Evolutionary conservation across 768 basidiomycete genomes (phyloP), one percentile per base, ranked within the genome.

Genomic region (Amanita muscaria): DNA sequence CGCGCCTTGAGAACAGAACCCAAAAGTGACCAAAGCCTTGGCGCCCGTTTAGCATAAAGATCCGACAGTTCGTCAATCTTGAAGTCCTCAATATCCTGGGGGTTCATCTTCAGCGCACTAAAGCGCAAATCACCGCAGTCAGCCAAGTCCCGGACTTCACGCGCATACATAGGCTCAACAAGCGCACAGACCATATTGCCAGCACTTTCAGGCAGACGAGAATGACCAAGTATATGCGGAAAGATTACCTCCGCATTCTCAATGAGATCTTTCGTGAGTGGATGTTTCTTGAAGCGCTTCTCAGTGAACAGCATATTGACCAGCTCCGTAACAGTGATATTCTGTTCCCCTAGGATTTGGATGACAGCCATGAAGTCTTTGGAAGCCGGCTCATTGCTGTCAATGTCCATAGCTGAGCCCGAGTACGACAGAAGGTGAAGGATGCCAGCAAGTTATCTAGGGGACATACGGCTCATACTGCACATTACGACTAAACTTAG

Each of bases 261-360:
- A 22, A 38, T 7, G 3, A 38, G 12, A 14, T 38, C 12, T 3
- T 38, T 38, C 11, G 22, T 38, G 4, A 38, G 12, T 23, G 37
- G 19, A 14, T 38, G 37, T 2, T 5, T 23, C 37, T 38, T 38
- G 37, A 4, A 38, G 10, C 18, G 3, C 22, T 38, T 38, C 12
- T 38, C 37, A 14, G 22, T 23, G n/a, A 38, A 14, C 16, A 77
- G 51, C 5, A 51, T 40, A 2, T 66, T 63, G 19, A n/a, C n/a
- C n/a, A n/a, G n/a, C n/a, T n/a, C n/a, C 18, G 36, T 37, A 21
- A 37, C 3, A 37, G 36, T 37, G 36, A 37, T 37, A 37, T 37
- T 21, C 12, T 37, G 36, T 2, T 37, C 36, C 18, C 18, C 36
- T 19, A 37, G 18, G 36, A 37, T 22, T 37, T 11, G 36, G 36